Percentiles rank a stretch among this genome's conserved stretches.
Conservation (phyloP, 1,284 basidiomycete species). For the Malassezia dermatis region DNA sequence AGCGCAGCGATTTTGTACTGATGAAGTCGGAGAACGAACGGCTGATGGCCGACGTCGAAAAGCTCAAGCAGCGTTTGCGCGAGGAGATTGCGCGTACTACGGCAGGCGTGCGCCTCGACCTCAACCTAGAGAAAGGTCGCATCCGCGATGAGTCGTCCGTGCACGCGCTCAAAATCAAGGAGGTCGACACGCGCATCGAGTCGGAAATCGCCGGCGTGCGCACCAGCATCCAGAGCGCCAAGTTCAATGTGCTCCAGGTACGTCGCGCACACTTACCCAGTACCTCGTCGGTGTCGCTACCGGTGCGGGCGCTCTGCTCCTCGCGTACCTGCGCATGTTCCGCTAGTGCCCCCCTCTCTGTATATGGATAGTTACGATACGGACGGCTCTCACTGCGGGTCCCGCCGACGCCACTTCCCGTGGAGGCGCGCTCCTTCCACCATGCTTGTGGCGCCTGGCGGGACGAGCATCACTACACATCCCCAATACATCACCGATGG, state of each 20-base stretch:
- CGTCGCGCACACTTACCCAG: slow-evolving; percentile 17
- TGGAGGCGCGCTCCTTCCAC: not conserved
- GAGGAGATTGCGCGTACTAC: slow-evolving; percentile 76
- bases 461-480: slow-evolving; percentile 33
- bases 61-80: slow-evolving; percentile 82
- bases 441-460: slow-evolving; percentile 1
- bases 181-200: slow-evolving; percentile 94
- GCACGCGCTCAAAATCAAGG: slow-evolving; percentile 93
- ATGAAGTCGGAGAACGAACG: slow-evolving; percentile 93
- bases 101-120: slow-evolving; percentile 81
- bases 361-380: not conserved
- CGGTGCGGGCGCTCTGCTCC: slow-evolving; percentile 71
- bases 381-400: not conserved
- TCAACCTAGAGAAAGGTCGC: slow-evolving; percentile 92
- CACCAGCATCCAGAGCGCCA: slow-evolving; percentile 83
- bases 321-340: slow-evolving; percentile 63
- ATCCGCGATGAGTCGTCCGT: slow-evolving; percentile 85
- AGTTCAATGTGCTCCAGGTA: slow-evolving; percentile 54
- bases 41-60: slow-evolving; percentile 80
- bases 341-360: slow-evolving; percentile 7
- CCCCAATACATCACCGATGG: slow-evolving; percentile 40
- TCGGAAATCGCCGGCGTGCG: slow-evolving; percentile 83
- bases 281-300: slow-evolving; percentile 55
- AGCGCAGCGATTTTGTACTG: slow-evolving; percentile 92
- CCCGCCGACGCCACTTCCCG: not conserved